Base-by-base conservation (phyloP, 1,284 basidiomycete species). In the Ustilago loliicola region DNA sequence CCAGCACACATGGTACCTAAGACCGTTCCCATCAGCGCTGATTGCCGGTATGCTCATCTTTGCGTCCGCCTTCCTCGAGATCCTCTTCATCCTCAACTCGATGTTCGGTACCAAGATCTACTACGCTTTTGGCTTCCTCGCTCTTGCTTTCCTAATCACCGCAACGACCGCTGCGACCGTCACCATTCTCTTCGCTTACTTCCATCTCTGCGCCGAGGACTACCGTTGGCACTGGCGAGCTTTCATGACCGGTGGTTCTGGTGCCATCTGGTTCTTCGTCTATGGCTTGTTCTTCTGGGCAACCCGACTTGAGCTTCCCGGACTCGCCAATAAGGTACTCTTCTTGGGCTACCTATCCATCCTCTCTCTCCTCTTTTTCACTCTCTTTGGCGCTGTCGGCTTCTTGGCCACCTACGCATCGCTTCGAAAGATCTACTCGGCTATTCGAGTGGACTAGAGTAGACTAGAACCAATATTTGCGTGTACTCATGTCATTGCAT, bases 141-240 rank as follows among this genome's bases (percentile, higher is more conserved):
- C 95, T 34, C 88, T 98, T 59, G 97, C 96, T 0, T 93, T 93
- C 53, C 88, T 90, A 42, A 91, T 98, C 50, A 94, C 97, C 40
- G 90, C 90, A 25, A 87, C 97, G 29, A 85, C 83, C 2, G 79
- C 82, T 0, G 83, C 84, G 1, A 85, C 83, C 2, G 83, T 85
- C 29, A 75, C 79, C 10, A 81, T 84, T 60, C 73, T 80, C 21
- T 81, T 80, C 27, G 64, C 79, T 77, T 87, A 99, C 88, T 98
- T 98, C 87, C 90, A 92, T 66, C 90, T 99, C 17, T 98, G 96
- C 78, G 93, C 94, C 11, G 96, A 98, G 87, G 96, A 99, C 84
- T 98, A 98, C 87, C 89, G 94, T 74, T 99, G 96, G 96, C 96
- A 99, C 76, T 98, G 96, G 96, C 91, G 95, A 48, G 90, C 94